Base-by-base conservation (phyloP, 192 early-diverging fungal species). In the Radiomyces spectabilis region DNA sequence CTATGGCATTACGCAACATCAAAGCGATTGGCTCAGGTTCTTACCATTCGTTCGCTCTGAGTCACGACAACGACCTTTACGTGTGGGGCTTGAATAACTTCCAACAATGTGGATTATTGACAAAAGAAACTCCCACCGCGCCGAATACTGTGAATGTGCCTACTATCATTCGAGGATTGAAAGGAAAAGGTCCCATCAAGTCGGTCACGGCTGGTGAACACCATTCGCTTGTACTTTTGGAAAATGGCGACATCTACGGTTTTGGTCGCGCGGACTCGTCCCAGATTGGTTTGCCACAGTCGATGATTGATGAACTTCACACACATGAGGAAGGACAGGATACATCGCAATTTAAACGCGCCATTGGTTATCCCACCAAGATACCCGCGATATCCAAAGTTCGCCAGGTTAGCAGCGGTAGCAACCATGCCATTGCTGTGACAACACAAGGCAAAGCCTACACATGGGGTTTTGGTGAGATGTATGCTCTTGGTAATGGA, bases 81-180 rank as follows among this genome's bases (percentile, higher is more conserved):
- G 74, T 82, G 5, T 92, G 88, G 82, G 94, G 94, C 19, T 73
- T 93, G 43, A 97, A 97, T 67, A 92, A 92, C 58, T 86, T 84
- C 63, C 80, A 80, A 38, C 94, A 97, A 68, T 84, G 91, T 51
- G 91, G 92, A 4, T 12, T 48, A 15, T 57, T 85, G 33, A 67
- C 73, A 1, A 40, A 55, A n/a, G 29, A 30, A 5, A 43, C 5
- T 24, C 12, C 15, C 9, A 15, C 15, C 15, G 29, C 24, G 5
- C 26, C 22, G 0, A 69, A 72, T 52, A 44, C 68, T 21, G 61
- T 86, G 16, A 61, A 79, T 4, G 61, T 72, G 30, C 85, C 85
- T 8, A 67, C 76, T 13, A 59, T 34, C 4, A 72, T 93, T 10
- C 63, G 76, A 5, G 72, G 74, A 0, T 61, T 83, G 5, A 40